A percentile compares a stretch with the other conserved stretches of the same genome.
Evolutionary conservation across 495 filamentous ascomycete genomes (phyloP).

Genomic region (Cairneyella variabilis): DNA sequence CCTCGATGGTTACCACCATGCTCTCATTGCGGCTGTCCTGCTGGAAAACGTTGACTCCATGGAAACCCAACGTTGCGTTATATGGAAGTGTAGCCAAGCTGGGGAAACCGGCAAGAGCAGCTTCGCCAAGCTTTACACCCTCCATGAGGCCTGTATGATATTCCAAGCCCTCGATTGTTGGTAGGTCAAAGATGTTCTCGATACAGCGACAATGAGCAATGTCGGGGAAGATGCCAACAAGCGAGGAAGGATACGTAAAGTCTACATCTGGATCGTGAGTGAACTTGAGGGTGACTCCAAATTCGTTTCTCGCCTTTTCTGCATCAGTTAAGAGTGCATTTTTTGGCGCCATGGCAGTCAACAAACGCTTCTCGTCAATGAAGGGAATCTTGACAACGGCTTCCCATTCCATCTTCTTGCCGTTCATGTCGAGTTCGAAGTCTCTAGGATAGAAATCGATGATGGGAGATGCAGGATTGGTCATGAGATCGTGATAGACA

Average conservation of each 20-base stretch:
- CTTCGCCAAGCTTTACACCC: constrained; percentile 76
- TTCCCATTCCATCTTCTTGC: constrained; percentile 99
- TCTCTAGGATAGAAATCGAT: constrained; percentile 98
- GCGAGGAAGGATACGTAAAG: constrained; percentile 77
- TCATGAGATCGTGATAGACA: constrained; percentile 92
- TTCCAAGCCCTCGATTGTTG: constrained; percentile 85
- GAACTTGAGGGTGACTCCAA: constrained; percentile 90
- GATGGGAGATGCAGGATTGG: constrained; percentile 83
- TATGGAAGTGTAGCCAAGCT: constrained; percentile 80
- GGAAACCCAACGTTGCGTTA: constrained; percentile 75
- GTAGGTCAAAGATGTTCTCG: constrained; percentile 92
- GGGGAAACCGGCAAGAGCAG: constrained; percentile 89
- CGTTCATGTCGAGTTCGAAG: constrained; percentile 98
- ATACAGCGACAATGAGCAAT: constrained; percentile 83
- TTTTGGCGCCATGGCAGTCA: constrained; percentile 79
- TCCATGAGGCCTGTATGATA: constrained; percentile 80
- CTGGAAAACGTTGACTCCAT: constrained; percentile 94
- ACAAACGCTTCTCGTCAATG: constrained; percentile 83
- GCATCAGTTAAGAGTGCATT: constrained; percentile 70
- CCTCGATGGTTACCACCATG: constrained; percentile 82
- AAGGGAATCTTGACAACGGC: constrained; percentile 99
- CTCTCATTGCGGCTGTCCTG: constrained; percentile 96
- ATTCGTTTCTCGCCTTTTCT: constrained; percentile 80
- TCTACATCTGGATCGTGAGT: constrained; percentile 73
- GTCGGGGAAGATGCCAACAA: constrained; percentile 89